phyloP scores from a whole-genome alignment of 1,284 basidiomycete species.

The Cerrena zonata region DNA sequence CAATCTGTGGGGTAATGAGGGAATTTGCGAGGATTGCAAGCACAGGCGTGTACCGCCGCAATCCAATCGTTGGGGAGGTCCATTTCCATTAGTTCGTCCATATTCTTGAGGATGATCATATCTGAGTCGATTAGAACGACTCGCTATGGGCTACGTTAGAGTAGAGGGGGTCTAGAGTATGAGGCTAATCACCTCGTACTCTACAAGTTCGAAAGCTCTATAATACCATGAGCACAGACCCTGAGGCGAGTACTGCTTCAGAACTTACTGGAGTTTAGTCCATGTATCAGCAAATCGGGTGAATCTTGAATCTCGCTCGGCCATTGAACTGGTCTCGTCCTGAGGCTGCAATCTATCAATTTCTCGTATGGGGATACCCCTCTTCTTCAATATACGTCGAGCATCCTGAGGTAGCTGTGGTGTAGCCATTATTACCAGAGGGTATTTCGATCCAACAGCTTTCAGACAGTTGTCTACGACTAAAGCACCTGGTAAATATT shows the following conservation, averaged over 20 bases:
- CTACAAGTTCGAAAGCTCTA: slow-evolving; percentile 70
- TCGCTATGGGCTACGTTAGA: slow-evolving; percentile 42
- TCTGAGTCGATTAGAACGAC: slow-evolving; percentile 85
- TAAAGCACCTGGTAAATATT: slow-evolving; percentile 72
- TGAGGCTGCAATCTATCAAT: slow-evolving; percentile 59
- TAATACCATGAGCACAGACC: background rate
- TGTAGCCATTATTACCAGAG: slow-evolving; percentile 79
- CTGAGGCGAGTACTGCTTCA: background rate
- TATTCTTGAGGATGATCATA: slow-evolving; percentile 82
- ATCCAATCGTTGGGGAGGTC: slow-evolving; percentile 67
- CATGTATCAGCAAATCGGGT: slow-evolving; percentile 63
- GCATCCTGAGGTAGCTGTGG: slow-evolving; percentile 51
- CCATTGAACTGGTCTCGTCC: slow-evolving; percentile 43
- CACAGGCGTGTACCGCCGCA: slow-evolving; percentile 83
- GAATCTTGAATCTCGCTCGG: slow-evolving; percentile 61
- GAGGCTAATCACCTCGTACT: slow-evolving; percentile 60
- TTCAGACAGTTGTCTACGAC: slow-evolving; percentile 68
- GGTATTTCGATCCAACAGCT: slow-evolving; percentile 63
- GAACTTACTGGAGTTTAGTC: slow-evolving; percentile 76
- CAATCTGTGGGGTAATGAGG: slow-evolving; percentile 85
- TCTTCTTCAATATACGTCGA: slow-evolving; percentile 47
- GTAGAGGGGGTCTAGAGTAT: slow-evolving; percentile 1
- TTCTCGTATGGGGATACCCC: slow-evolving; percentile 52
- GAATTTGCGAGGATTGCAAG: slow-evolving; percentile 86
- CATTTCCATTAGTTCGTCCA: slow-evolving; percentile 86